Conservation (phyloP, 2,329 filamentous ascomycete species). For the Aspergillus glaucus region DNA sequence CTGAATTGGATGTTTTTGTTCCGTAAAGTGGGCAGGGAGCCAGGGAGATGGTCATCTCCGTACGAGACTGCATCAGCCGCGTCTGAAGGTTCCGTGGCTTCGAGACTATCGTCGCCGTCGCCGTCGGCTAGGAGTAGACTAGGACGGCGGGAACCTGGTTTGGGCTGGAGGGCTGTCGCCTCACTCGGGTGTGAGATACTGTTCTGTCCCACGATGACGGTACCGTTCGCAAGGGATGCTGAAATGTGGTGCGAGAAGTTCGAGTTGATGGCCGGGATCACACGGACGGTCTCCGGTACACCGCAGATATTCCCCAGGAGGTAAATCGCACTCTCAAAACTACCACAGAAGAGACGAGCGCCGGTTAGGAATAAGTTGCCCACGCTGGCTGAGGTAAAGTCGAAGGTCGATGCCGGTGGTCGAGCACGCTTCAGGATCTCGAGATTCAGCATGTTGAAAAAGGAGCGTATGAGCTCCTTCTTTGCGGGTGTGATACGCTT, state of each 20-base stretch:
- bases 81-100: conserved; percentile 23
- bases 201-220: conserved; percentile 82
- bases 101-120: conserved; percentile 19
- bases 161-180: conserved; percentile 47
- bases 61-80: conserved; percentile 30
- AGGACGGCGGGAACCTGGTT: conserved; percentile 23
- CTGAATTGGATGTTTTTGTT: conserved; percentile 76
- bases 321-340: conserved; percentile 88
- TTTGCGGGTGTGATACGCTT: conserved; percentile 61
- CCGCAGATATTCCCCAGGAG: conserved; percentile 78
- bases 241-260: conserved; percentile 96
- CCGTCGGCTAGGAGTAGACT: conserved; percentile 32
- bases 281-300: conserved; percentile 67
- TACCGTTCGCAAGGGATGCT: conserved; percentile 69
- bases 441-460: conserved; percentile 69
- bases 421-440: conserved; percentile 72
- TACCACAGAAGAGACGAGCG: conserved; percentile 82
- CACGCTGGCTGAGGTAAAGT: conserved; percentile 69
- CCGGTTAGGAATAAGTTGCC: conserved; percentile 79
- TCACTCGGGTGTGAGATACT: conserved; percentile 79
- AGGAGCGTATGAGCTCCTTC: conserved; percentile 68
- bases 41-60: conserved; percentile 43
- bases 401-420: conserved; percentile 63
- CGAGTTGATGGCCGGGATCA: conserved; percentile 85
- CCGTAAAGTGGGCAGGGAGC: conserved; percentile 71